phyloP scores from a whole-genome alignment of 768 basidiomycete genomes.

The Termitomyces sp. region DNA sequence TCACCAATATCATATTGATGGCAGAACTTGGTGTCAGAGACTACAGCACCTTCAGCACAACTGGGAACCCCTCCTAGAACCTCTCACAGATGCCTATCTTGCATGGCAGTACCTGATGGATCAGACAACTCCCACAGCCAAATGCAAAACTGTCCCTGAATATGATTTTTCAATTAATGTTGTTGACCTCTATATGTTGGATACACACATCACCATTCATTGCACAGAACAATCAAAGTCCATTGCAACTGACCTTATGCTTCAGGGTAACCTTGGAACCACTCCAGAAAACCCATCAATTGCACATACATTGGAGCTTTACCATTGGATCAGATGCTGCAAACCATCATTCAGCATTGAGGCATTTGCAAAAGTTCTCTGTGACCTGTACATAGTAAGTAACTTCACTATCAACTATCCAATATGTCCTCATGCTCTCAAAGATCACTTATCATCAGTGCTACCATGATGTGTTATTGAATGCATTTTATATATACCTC shows the following conservation, averaged over 20 bases:
- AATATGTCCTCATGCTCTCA: too few relatives aligned
- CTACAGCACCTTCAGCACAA: background rate
- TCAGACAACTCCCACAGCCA: background rate
- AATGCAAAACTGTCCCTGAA: background rate
- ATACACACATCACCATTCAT: background rate
- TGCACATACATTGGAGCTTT: background rate
- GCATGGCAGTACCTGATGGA: background rate
- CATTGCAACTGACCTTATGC: background rate
- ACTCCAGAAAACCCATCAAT: background rate
- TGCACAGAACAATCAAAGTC: background rate
- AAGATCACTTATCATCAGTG: slow-evolving; percentile 18
- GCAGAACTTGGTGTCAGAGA: background rate
- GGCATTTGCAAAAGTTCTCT: slow-evolving; percentile 7
- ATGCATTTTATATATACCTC: slow-evolving; percentile 35
- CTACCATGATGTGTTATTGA: slow-evolving; percentile 22
- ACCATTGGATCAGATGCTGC: background rate
- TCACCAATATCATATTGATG: too few relatives aligned
- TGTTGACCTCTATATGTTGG: background rate
- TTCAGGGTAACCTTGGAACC: too few relatives aligned
- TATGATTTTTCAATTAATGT: background rate
- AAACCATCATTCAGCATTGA: slow-evolving; percentile 21
- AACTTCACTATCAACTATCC: slow-evolving; percentile 4
- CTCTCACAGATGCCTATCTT: background rate
- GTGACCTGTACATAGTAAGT: slow-evolving; percentile 17
- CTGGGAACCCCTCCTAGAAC: background rate